Base-by-base conservation (phyloP, 305 asterid species). In the Euphrasia arctica region DNA sequence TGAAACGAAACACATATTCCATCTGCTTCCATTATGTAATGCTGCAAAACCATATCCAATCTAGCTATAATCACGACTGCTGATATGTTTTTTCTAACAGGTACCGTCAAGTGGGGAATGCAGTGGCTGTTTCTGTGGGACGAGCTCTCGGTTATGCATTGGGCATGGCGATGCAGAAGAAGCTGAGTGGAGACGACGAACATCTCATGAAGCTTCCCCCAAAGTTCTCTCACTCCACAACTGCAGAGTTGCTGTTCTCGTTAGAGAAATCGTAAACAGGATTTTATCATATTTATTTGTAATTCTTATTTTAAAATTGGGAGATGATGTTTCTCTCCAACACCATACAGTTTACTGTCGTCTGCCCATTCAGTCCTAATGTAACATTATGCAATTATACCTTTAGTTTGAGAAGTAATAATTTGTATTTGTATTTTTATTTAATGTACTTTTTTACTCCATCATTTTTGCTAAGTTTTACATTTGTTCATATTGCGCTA, bases 71-170 rank as follows among this genome's bases (percentile, higher is more conserved):
- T 7, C 43, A 39, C 9, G 9, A 39, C 9, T 39, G 43, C 43
- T 39, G 43, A 39, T 39, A 5, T 39, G 43, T 39, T 39, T 45
- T 60, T 25, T 31, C 15, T 66, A 49, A 62, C 72, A 89, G 95
- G 72, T 89, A 85, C 76, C 63, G 91, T 45, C 96, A 89, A 70
- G 82, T 89, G 57, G 95, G 96, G 32, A 89, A 89, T 66, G 96
- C 93, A 14, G 96, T 89, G 54, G 90, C 96, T 3, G 86, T 89
- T 70, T 87, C 95, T 22, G 93, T 86, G 0, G 85, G 89, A 50
- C 84, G 85, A 3, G 87, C 86, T 5, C 77, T 86, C 3, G 95
- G 93, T 22, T 86, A 81, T 32, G 74, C 93, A 5, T 70, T 89
- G 41, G 96, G 90, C 14, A 75, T 77, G 81, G 89, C 95, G 54